Percentiles rank a stretch among this genome's conserved stretches.
Conservation (phyloP, 169 alveolate species). For the Miamiensis avidus region DNA sequence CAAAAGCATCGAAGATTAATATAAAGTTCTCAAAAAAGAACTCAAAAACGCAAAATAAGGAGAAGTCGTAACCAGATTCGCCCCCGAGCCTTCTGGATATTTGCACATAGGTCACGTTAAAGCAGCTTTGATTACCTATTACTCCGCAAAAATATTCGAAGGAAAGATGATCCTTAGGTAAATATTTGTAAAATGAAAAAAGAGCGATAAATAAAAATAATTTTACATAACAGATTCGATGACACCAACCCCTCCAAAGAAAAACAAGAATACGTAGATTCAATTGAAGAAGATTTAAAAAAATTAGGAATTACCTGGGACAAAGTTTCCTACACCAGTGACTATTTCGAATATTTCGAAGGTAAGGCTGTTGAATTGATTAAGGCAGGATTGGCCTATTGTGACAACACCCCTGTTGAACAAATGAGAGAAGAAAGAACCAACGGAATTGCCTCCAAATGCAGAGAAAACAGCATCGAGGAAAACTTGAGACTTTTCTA, state of each 20-base stretch:
- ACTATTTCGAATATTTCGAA: conserved; percentile 91
- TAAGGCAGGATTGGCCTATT: conserved; percentile 92
- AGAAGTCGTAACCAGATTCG: conserved; percentile 98
- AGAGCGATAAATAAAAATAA: not conserved
- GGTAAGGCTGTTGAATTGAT: conserved; percentile 88
- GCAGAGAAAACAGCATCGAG: conserved; percentile 88
- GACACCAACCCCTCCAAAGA: conserved; percentile 99
- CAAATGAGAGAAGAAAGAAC: conserved; percentile 96
- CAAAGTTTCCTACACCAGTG: conserved; percentile 93
- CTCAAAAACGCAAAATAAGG: conserved; percentile 90
- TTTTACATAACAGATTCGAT: conserved; percentile 92
- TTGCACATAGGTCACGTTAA: conserved; percentile 99
- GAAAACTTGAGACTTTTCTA: conserved; percentile 90
- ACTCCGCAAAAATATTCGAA: conserved; percentile 93
- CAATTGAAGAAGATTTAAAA: conserved; percentile 92
- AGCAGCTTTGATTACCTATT: conserved; percentile 96
- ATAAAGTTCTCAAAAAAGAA: conserved; percentile 1
- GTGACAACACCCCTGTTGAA: conserved; percentile 96
- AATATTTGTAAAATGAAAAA: no score
- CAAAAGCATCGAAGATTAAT: conserved; percentile 14
- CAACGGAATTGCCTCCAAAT: conserved; percentile 92
- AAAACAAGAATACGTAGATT: conserved; percentile 91
- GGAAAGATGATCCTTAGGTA: conserved; percentile 93
- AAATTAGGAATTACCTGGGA: conserved; percentile 90
- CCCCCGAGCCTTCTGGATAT: conserved; percentile 99